Evolutionary conservation across 2,329 filamentous ascomycete species (phyloP), one percentile per base, ranked within the genome.

Genomic region (Colletotrichum sojae): DNA sequence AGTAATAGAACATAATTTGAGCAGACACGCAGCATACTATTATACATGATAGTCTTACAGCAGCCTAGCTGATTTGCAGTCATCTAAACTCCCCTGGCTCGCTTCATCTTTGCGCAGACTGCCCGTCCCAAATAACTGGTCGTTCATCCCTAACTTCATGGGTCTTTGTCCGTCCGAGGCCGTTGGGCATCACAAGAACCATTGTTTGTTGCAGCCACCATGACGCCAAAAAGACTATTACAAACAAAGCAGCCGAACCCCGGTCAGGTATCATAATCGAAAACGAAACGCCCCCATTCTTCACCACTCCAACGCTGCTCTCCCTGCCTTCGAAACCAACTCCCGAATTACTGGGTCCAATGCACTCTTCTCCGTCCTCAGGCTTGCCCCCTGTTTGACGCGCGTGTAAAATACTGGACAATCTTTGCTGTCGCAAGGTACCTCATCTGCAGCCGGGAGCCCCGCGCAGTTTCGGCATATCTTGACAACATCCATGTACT

Each of bases 391-490:
- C 76, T 93, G 90, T 78, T 90, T 92, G 61, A 89, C 86, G 15
- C 94, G 82, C 39, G 91, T 91, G 80, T 97, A 98, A 74, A 97
- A 98, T 0, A 97, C 94, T 0, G 95, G 92, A 77, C 96, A 99
- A 80, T 97, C 95, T 78, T 93, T 90, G 78, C 93, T 97, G 76
- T 97, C 94, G 77, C 96, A 99, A 48, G 81, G 85, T n/a, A 98
- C 91, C 40, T 92, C 89, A 45, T 98, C 95, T 2, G 89, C 83
- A 72, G 90, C 91, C 4, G 91, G 85, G 18, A 95, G 77, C 0
- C 90, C 91, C 46, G 94, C 90, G 78, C 96, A 99, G 74, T 89
- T 92, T 69, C 92, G 89, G 79, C 96, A 99, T 9, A 97, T 83
- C 57, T 84, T 85, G 46, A 91, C 83, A 8, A 97, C 80, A 69